Percentiles rank a stretch among this genome's conserved stretches.
Conservation (phyloP, 768 basidiomycete species). For the Auricularia heimuer region DNA sequence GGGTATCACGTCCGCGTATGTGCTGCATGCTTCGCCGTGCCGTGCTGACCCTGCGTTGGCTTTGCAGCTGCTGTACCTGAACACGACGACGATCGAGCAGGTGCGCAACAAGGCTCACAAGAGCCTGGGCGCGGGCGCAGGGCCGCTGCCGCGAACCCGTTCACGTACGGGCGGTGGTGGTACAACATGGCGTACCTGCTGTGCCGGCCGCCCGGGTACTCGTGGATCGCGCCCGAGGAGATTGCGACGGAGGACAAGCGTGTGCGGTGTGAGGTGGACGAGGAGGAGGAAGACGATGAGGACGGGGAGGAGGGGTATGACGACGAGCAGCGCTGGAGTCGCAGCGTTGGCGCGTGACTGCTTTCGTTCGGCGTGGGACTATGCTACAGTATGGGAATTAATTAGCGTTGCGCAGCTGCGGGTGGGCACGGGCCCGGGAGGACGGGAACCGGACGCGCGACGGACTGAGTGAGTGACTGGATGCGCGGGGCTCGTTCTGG, state of each 20-base stretch:
- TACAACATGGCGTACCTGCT: slow-evolving; percentile 66
- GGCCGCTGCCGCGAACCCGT: slow-evolving; percentile 66
- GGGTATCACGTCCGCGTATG: slow-evolving; percentile 80
- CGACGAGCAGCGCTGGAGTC: background rate
- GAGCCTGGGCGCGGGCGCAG: slow-evolving; percentile 46
- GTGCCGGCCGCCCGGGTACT: slow-evolving; percentile 70
- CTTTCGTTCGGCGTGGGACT: background rate
- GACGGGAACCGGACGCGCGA: no score
- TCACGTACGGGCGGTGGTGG: slow-evolving; percentile 69
- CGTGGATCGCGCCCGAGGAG: slow-evolving; percentile 62
- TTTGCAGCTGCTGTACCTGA: slow-evolving; percentile 62
- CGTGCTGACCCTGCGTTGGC: background rate
- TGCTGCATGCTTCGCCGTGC: slow-evolving; percentile 7
- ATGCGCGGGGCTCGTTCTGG: background rate
- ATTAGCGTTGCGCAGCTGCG: no score
- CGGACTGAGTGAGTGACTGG: background rate
- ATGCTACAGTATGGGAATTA: background rate
- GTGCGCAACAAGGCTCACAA: slow-evolving; percentile 82
- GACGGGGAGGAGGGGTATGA: slow-evolving; percentile 18
- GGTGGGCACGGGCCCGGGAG: no score
- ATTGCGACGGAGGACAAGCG: slow-evolving; percentile 63
- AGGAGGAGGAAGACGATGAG: slow-evolving; percentile 15
- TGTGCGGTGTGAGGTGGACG: slow-evolving; percentile 50
- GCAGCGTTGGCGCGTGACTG: background rate
- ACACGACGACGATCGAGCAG: slow-evolving; percentile 93